Percentiles rank a stretch among this genome's conserved stretches.
These are phyloP conservation scores for Kondoa malvinella DNA, from an alignment of 768 basidiomycete species.

Conservation along the genomic window DNA sequence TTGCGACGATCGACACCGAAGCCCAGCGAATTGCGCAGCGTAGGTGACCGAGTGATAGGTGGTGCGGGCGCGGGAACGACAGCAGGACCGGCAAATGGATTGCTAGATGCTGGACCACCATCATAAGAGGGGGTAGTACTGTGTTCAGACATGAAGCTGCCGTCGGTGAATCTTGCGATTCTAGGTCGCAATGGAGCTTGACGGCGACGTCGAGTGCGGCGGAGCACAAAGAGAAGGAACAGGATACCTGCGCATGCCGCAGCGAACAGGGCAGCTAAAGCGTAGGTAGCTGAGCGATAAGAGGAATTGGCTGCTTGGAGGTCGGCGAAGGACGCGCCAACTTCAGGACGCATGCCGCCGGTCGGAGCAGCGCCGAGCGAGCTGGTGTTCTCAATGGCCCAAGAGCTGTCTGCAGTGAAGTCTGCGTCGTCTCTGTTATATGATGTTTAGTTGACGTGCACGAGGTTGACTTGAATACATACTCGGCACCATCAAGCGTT, in stretches of 20 bases:
- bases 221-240: slow-evolving; percentile 5
- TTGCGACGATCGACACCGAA: no score
- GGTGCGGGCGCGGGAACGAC: no score
- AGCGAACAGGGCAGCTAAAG: not conserved
- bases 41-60: not conserved
- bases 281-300: not conserved
- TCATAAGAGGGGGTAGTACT: not conserved
- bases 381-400: no score
- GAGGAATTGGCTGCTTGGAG: not conserved
- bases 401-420: no score
- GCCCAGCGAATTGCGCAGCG: not conserved
- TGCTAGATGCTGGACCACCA: not conserved
- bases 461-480: no score
- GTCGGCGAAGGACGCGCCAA: no score
- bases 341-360: no score
- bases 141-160: not conserved
- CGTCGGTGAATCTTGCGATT: not conserved
- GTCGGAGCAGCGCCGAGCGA: no score
- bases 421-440: no score
- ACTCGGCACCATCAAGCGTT: no score
- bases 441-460: no score
- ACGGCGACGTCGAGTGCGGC: not conserved
- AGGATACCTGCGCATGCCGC: not conserved
- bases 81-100: not conserved
- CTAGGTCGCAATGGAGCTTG: not conserved